Conservation (phyloP, 2,329 filamentous ascomycete genomes). For the Colletotrichum sp. region DNA sequence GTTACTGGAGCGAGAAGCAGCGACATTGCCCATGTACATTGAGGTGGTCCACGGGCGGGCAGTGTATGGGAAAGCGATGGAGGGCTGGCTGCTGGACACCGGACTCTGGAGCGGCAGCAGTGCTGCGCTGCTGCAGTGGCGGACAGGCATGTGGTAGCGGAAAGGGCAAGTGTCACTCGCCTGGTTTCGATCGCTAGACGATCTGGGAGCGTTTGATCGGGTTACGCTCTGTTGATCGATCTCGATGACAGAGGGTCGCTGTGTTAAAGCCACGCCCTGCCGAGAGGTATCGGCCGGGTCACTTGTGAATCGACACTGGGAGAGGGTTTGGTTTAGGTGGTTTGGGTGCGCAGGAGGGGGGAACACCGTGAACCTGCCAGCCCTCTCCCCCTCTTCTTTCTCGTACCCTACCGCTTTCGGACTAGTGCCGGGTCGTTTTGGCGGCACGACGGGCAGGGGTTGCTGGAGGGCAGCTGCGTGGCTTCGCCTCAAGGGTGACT, state of each 20-base stretch:
- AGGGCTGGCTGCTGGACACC: background rate
- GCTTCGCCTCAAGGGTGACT: background rate
- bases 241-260: conserved; percentile 21
- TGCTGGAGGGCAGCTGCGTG: background rate
- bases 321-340: background rate
- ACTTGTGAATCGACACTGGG: background rate
- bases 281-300: background rate
- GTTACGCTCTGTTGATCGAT: conserved; percentile 26
- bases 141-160: conserved; percentile 10
- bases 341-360: background rate
- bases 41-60: background rate
- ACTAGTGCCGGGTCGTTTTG: background rate
- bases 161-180: conserved; percentile 18
- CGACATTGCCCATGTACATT: background rate
- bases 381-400: background rate
- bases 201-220: conserved; percentile 24
- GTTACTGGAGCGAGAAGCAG: background rate
- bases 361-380: background rate
- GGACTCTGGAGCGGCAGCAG: background rate
- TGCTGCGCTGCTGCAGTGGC: background rate
- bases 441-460: background rate
- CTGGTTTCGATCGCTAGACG: conserved; percentile 23
- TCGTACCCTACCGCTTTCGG: background rate
- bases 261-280: background rate
- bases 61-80: background rate